These are phyloP conservation scores for Cyclotella baltica DNA, from an alignment of 108 stramenopile genomes.

Conservation along the genomic window DNA sequence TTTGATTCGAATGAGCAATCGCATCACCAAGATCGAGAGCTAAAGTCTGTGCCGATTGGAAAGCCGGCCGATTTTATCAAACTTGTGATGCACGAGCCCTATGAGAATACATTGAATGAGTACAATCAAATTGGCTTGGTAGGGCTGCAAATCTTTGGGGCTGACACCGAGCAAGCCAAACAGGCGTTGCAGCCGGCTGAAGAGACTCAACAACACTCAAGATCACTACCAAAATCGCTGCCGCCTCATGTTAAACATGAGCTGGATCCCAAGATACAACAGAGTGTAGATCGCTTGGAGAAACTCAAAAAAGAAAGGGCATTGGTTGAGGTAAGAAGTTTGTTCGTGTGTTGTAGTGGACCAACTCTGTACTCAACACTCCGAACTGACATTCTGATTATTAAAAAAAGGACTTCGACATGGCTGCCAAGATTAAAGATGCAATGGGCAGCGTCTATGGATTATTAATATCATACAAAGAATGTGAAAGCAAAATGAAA, in stretches of 20 bases:
- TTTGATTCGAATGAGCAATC: slow-evolving; percentile 49
- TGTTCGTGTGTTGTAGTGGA: background rate
- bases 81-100: slow-evolving; percentile 41
- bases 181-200: background rate
- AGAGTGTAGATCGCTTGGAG: slow-evolving; percentile 42
- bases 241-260: slow-evolving; percentile 42
- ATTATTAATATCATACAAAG: slow-evolving; percentile 43
- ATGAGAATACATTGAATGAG: slow-evolving; percentile 42
- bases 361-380: too few relatives aligned
- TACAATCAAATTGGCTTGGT: slow-evolving; percentile 61
- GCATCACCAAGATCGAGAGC: slow-evolving; percentile 51
- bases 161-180: background rate
- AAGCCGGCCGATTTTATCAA: slow-evolving; percentile 43
- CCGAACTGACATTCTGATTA: too few relatives aligned
- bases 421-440: slow-evolving; percentile 48
- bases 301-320: slow-evolving; percentile 52
- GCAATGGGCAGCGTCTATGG: slow-evolving; percentile 46
- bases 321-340: slow-evolving; percentile 30
- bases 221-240: slow-evolving; percentile 17
- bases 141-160: slow-evolving; percentile 34
- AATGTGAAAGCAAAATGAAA: slow-evolving; percentile 45
- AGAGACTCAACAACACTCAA: background rate
- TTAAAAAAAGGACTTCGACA: slow-evolving; percentile 56
- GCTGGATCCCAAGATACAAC: slow-evolving; percentile 45
- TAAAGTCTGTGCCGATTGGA: slow-evolving; percentile 53